Evolutionary conservation across 2,329 filamentous ascomycete genomes (phyloP), one percentile per base, ranked within the genome.

Genomic region (Penicillium sclerotigenum): DNA sequence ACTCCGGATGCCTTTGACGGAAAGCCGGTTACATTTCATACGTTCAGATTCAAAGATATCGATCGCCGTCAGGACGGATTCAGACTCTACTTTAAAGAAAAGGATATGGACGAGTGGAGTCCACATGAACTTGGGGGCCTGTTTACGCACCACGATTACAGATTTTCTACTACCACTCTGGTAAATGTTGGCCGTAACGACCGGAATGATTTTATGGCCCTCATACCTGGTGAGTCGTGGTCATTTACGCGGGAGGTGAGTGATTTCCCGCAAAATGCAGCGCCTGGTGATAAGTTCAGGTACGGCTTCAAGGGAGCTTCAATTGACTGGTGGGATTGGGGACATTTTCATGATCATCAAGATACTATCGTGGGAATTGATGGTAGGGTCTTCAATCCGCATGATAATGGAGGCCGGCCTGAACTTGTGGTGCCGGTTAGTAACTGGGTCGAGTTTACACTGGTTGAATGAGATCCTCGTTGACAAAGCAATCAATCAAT

Each of bases 291-390:
- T 41, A 24, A 29, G 24, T 38, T 31, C 9, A 34, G 24, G 24
- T 42, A 42, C 40, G 14, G 40, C 22, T 26, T 42, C 20, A 7
- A 18, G 36, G 47, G 47, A 6, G 16, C 24, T 13, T 29, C 11
- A 9, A 36, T 50, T 41, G 47, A 50, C 34, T 50, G 47, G 47
- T 50, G 48, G 48, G 37, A 51, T 33, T 51, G 48, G 48, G 48
- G 48, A 34, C 20, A 42, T 41, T 6, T 42, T 42, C 26, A 24
- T 9, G 37, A 51, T 51, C 48, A 51, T 43, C 18, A 51, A 42
- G 33, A 51, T 42, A 51, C 48, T 24, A 18, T 51, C 26, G 48
- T 51, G 48, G 1, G 37, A 36, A n/a, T 51, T 41, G 8, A 51
- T 18, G n/a, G 13, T 28, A 34, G 0, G 1, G 48, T 26, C 22